Evolutionary conservation across 2,329 filamentous ascomycete genomes (phyloP).

Genomic region (Aspergillus persii): DNA sequence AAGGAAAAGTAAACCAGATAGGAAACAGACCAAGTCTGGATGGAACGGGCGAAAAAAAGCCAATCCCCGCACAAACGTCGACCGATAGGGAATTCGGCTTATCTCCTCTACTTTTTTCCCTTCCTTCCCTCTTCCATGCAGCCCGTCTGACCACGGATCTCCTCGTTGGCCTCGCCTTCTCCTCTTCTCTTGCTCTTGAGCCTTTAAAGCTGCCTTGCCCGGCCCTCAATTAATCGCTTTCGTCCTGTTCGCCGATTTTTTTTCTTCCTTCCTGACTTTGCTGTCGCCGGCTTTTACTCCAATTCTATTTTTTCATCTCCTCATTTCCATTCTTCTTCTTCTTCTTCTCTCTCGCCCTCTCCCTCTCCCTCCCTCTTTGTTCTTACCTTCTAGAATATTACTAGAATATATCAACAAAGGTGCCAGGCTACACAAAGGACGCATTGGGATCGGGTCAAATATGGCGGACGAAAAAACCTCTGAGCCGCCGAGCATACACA

Average conservation of each 20-base stretch:
- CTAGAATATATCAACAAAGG: background rate
- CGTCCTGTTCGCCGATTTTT: background rate
- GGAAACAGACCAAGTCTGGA: too few relatives aligned
- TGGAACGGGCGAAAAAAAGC: too few relatives aligned
- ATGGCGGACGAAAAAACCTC: conserved; percentile 1
- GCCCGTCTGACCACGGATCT: background rate
- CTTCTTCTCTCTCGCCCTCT: too few relatives aligned
- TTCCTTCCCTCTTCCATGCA: background rate
- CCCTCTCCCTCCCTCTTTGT: too few relatives aligned
- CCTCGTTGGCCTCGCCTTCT: background rate
- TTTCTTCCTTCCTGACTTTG: background rate
- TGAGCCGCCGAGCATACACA: background rate
- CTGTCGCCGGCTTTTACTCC: background rate
- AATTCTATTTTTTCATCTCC: background rate
- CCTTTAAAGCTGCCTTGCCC: background rate
- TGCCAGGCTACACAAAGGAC: background rate
- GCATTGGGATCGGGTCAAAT: background rate
- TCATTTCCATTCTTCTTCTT: background rate
- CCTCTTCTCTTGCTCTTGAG: background rate
- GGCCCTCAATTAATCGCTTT: background rate
- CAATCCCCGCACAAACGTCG: conserved; percentile 5
- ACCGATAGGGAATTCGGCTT: conserved; percentile 2
- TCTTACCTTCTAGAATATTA: too few relatives aligned
- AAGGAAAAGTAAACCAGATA: too few relatives aligned
- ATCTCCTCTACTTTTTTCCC: background rate